phyloP scores from a whole-genome alignment of 2,329 filamentous ascomycete species.

The Alternaria sp. region DNA sequence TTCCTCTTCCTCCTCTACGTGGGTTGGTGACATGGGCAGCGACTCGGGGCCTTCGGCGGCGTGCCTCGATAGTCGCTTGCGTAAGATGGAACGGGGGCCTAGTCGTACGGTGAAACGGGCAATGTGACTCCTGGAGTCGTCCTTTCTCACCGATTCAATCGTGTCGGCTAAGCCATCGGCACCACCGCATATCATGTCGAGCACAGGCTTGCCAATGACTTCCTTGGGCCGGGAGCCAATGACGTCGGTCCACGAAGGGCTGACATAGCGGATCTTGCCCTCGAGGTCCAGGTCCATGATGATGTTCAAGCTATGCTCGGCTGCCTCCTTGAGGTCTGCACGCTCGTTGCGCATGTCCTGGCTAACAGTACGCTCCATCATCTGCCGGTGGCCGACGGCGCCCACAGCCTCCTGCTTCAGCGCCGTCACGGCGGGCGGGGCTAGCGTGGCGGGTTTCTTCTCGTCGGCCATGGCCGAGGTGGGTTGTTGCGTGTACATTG shows the following conservation, averaged over 20 bases:
- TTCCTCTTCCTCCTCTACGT: slow-evolving; percentile 50
- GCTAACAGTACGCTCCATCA: slow-evolving; percentile 73
- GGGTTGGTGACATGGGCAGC: slow-evolving; percentile 42
- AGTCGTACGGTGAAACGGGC: slow-evolving; percentile 54
- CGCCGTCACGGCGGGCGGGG: slow-evolving; percentile 56
- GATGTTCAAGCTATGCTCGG: slow-evolving; percentile 94
- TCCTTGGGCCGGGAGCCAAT: slow-evolving; percentile 79
- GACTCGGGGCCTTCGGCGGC: slow-evolving; percentile 42
- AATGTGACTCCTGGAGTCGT: slow-evolving; percentile 91
- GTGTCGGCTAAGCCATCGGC: slow-evolving; percentile 81
- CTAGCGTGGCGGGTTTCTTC: slow-evolving; percentile 46
- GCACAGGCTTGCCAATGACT: slow-evolving; percentile 78
- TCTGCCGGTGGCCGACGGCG: slow-evolving; percentile 38
- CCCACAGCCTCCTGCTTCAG: slow-evolving; percentile 53
- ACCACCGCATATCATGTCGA: slow-evolving; percentile 82
- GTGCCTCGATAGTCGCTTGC: slow-evolving; percentile 40
- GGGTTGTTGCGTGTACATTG: slow-evolving; percentile 23
- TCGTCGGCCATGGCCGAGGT: slow-evolving; percentile 39
- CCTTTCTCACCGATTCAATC: slow-evolving; percentile 82
- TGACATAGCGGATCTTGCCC: slow-evolving; percentile 92
- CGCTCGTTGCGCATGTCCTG: slow-evolving; percentile 92
- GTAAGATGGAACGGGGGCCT: slow-evolving; percentile 49
- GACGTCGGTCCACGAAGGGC: slow-evolving; percentile 93
- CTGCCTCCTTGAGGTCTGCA: slow-evolving; percentile 92
- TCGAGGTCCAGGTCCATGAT: slow-evolving; percentile 94